phyloP scores from a whole-genome alignment of 768 basidiomycete genomes.

The Mycena haematopus region DNA sequence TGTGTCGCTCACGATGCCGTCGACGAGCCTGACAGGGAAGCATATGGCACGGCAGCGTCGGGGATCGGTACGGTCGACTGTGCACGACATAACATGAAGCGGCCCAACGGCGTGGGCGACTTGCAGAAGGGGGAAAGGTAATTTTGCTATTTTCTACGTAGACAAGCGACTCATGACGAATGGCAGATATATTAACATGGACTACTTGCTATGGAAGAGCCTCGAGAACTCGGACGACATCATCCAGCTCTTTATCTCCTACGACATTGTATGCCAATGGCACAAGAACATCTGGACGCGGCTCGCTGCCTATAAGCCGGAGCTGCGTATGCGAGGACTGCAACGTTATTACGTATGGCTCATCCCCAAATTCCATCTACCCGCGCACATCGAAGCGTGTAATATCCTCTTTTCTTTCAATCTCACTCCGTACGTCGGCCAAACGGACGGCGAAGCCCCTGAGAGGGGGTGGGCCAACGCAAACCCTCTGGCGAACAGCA shows the following conservation, averaged over 20 bases:
- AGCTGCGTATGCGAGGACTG: not conserved
- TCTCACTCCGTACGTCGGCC: slow-evolving; percentile 39
- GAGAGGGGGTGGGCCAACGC: slow-evolving; percentile 40
- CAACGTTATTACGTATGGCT: slow-evolving; percentile 17
- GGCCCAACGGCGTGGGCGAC: slow-evolving; percentile 21
- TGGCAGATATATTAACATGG: slow-evolving; percentile 12
- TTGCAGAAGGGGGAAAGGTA: slow-evolving; percentile 29
- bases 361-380: slow-evolving; percentile 37
- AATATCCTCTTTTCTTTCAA: slow-evolving; percentile 33
- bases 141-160: not conserved
- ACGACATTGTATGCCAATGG: slow-evolving; percentile 34
- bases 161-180: not conserved
- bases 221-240: slow-evolving; percentile 17
- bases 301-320: too few species aligned
- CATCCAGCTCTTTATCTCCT: slow-evolving; percentile 27
- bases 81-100: slow-evolving; percentile 25
- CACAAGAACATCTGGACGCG: slow-evolving; percentile 29
- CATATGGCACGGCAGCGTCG: slow-evolving; percentile 8
- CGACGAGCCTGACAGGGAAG: slow-evolving; percentile 9
- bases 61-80: slow-evolving; percentile 26
- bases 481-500: slow-evolving; percentile 41
- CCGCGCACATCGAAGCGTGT: slow-evolving; percentile 32
- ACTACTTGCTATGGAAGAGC: slow-evolving; percentile 31
- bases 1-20: slow-evolving; percentile 15
- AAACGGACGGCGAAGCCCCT: slow-evolving; percentile 40